Conservation (phyloP, 306 rosid genomes). For the Vigna mungo region DNA sequence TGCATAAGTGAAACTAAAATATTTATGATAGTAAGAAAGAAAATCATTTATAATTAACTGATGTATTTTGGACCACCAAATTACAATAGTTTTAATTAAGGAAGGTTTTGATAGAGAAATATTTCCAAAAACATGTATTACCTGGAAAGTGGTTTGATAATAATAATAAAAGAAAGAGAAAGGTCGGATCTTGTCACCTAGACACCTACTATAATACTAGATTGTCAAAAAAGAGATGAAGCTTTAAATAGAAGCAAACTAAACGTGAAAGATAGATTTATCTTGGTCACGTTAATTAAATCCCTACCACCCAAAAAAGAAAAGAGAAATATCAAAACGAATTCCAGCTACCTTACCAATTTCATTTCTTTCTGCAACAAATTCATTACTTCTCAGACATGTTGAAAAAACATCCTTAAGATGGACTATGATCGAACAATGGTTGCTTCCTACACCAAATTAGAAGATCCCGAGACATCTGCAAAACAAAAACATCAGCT, state of each 20-base stretch:
- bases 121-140: conserved; percentile 4
- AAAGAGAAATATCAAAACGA: neutral
- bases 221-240: conserved; percentile 46
- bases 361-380: conserved; percentile 26
- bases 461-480: conserved; percentile 26
- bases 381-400: conserved; percentile 19
- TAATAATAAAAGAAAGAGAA: conserved; percentile 41
- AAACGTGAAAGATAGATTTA: conserved; percentile 45
- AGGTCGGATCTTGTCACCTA: conserved; percentile 48
- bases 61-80: neutral
- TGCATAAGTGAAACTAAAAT: neutral
- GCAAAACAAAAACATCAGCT: conserved; percentile 33
- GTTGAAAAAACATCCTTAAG: neutral
- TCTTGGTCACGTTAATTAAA: conserved; percentile 36
- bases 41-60: neutral
- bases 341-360: conserved; percentile 37
- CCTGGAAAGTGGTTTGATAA: conserved; percentile 24
- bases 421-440: neutral
- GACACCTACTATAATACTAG: conserved; percentile 39
- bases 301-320: conserved; percentile 41
- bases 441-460: neutral
- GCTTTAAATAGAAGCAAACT: conserved; percentile 52
- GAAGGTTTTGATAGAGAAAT: conserved; percentile 1
- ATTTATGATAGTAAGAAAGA: neutral
- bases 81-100: neutral